A percentile compares a stretch with the other conserved stretches of the same genome.
These are phyloP conservation scores for Hypoxylon trugodes DNA, from an alignment of 495 filamentous ascomycete species.

Conservation along the genomic window DNA sequence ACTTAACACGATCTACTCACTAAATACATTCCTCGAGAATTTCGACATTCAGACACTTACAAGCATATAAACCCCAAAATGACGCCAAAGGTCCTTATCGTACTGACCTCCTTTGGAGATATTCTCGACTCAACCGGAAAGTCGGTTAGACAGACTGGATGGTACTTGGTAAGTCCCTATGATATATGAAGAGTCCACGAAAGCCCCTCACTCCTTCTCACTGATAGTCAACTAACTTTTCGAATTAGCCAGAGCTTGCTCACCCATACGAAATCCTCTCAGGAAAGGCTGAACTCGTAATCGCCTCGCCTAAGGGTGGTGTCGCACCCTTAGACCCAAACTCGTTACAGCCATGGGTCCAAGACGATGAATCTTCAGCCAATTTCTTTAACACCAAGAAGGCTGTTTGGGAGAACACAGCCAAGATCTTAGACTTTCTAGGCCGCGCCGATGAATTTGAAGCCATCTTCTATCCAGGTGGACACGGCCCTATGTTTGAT, in stretches of 20 bases:
- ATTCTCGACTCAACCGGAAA: slow-evolving; percentile 55
- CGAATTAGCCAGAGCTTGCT: slow-evolving; percentile 65
- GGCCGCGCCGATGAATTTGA: slow-evolving; percentile 63
- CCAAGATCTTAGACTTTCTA: slow-evolving; percentile 56
- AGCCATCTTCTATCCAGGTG: slow-evolving; percentile 69
- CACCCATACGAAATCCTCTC: slow-evolving; percentile 65
- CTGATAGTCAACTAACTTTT: not conserved
- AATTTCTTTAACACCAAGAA: slow-evolving; percentile 60
- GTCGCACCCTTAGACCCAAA: slow-evolving; percentile 64
- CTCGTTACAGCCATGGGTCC: slow-evolving; percentile 62
- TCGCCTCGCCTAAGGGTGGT: slow-evolving; percentile 69
- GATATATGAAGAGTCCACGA: not conserved
- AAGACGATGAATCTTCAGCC: slow-evolving; percentile 51
- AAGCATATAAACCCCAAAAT: slow-evolving; percentile 2
- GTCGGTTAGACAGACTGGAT: slow-evolving; percentile 3
- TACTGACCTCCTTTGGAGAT: slow-evolving; percentile 62
- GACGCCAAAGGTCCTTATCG: slow-evolving; percentile 62
- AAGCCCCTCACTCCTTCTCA: not conserved
- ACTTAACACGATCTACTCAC: too few relatives aligned
- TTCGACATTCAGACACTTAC: not conserved
- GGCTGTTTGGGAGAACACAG: slow-evolving; percentile 63
- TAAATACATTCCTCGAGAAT: not conserved
- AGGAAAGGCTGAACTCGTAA: slow-evolving; percentile 55
- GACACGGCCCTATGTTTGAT: slow-evolving; percentile 72
- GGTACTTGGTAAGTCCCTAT: slow-evolving; percentile 53